Evolutionary conservation across 106 monocot species (phyloP).

Genomic region (Amphibolis antarctica): DNA sequence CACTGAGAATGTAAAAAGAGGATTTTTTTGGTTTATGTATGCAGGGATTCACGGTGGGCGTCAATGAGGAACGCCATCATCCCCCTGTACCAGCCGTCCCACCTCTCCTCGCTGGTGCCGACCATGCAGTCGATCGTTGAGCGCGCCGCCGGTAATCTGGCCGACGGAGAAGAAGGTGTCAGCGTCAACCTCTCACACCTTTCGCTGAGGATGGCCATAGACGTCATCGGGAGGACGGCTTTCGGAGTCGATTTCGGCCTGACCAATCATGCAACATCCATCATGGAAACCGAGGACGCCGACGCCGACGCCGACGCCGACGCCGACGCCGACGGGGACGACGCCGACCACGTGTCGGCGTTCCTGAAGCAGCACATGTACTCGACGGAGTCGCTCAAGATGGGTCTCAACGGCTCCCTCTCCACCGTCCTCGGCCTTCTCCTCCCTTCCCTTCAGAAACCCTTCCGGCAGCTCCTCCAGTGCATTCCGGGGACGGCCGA

Average conservation of each 20-base stretch:
- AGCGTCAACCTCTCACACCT: slow-evolving; percentile 29
- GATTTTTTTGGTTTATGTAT: background rate
- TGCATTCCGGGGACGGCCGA: slow-evolving; percentile 45
- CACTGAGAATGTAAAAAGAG: too few species aligned
- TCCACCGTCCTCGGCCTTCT: slow-evolving; percentile 52
- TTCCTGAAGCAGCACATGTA: slow-evolving; percentile 52
- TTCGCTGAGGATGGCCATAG: slow-evolving; percentile 48
- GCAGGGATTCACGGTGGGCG: slow-evolving; percentile 21
- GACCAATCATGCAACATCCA: slow-evolving; percentile 1
- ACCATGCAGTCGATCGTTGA: slow-evolving; percentile 21
- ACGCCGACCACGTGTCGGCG: slow-evolving; percentile 14
- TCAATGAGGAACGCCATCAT: slow-evolving; percentile 27
- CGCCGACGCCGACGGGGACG: background rate
- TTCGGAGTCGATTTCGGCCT: slow-evolving; percentile 64
- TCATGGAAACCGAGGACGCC: background rate
- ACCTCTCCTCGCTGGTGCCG: slow-evolving; percentile 10
- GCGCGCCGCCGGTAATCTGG: slow-evolving; percentile 1
- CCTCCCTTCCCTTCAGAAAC: slow-evolving; percentile 36
- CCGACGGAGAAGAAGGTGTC: slow-evolving; percentile 6
- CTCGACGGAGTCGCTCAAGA: slow-evolving; percentile 50
- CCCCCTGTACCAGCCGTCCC: slow-evolving; percentile 23
- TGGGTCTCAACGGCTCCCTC: slow-evolving; percentile 63
- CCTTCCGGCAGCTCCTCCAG: slow-evolving; percentile 29
- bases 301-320: background rate
- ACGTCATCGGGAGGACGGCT: slow-evolving; percentile 58